Percentiles rank a stretch among this genome's conserved stretches.
These are phyloP conservation scores for Suhomyces bolitotheri DNA, from an alignment of 1,139 yeast genomes.

Conservation along the genomic window DNA sequence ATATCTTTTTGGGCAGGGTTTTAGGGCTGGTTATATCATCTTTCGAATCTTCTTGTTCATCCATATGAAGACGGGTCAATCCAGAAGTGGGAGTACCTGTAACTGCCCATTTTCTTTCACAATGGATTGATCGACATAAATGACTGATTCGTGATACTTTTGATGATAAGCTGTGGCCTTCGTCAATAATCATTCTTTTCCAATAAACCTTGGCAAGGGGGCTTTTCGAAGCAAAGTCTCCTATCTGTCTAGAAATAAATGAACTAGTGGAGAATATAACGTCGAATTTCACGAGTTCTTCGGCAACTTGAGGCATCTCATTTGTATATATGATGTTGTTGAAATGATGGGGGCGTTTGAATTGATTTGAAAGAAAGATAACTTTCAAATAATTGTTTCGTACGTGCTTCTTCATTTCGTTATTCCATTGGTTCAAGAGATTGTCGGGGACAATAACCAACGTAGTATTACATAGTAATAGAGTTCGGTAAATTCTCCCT, in stretches of 20 bases:
- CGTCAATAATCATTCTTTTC: slow-evolving; percentile 73
- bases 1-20: slow-evolving; percentile 22
- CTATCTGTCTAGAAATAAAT: slow-evolving; percentile 42
- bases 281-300: slow-evolving; percentile 46
- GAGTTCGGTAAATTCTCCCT: slow-evolving; percentile 26
- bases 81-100: slow-evolving; percentile 79
- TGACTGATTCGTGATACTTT: slow-evolving; percentile 50
- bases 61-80: slow-evolving; percentile 57
- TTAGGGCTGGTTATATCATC: slow-evolving; percentile 14
- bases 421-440: slow-evolving; percentile 63
- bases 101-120: slow-evolving; percentile 71
- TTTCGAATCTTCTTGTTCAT: slow-evolving; percentile 44
- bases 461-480: slow-evolving; percentile 53
- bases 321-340: slow-evolving; percentile 21
- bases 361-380: slow-evolving; percentile 36
- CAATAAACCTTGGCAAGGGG: slow-evolving; percentile 51
- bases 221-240: slow-evolving; percentile 24
- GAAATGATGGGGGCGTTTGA: slow-evolving; percentile 22
- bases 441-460: slow-evolving; percentile 67
- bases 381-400: slow-evolving; percentile 35
- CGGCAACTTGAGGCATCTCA: slow-evolving; percentile 29
- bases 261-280: slow-evolving; percentile 53
- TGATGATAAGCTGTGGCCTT: slow-evolving; percentile 65
- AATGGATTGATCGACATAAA: slow-evolving; percentile 47
- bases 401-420: slow-evolving; percentile 59